A percentile compares a stretch with the other conserved stretches of the same genome.
These are phyloP conservation scores for Discostella stelligera DNA, from an alignment of 352 stramenopile species.

Conservation along the genomic window DNA sequence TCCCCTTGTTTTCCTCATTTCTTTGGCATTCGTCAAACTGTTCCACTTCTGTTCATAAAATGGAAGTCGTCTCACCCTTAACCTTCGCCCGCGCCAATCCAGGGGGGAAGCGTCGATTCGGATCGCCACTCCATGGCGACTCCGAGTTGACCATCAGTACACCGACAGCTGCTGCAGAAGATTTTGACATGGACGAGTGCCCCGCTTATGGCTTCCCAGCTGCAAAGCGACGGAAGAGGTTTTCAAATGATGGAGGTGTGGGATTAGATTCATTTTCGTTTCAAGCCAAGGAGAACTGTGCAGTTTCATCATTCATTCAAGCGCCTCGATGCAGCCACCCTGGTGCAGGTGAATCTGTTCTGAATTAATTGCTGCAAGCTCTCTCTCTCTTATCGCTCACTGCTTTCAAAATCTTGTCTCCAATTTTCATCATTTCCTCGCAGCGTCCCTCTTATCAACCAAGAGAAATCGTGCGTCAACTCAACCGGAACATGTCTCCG, in stretches of 20 bases:
- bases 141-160: slow-evolving; percentile 13
- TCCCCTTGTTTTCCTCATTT: neutral
- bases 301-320: slow-evolving; percentile 15
- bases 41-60: slow-evolving; percentile 22
- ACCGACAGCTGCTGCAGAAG: slow-evolving; percentile 7
- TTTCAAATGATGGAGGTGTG: slow-evolving; percentile 5
- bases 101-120: slow-evolving; percentile 60
- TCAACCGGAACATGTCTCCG: slow-evolving; percentile 16
- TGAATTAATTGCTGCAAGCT: neutral
- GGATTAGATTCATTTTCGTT: slow-evolving; percentile 25
- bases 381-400: neutral
- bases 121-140: slow-evolving; percentile 51
- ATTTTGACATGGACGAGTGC: slow-evolving; percentile 54
- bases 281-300: slow-evolving; percentile 43
- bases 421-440: slow-evolving; percentile 8
- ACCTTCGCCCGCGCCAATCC: slow-evolving; percentile 43
- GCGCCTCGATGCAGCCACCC: slow-evolving; percentile 7
- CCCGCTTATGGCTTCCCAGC: slow-evolving; percentile 36
- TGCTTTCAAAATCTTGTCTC: neutral
- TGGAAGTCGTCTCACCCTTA: slow-evolving; percentile 79
- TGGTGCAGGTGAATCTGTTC: neutral
- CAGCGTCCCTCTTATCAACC: slow-evolving; percentile 16
- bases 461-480: slow-evolving; percentile 14
- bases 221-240: slow-evolving; percentile 44
- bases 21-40: neutral